phyloP scores from a whole-genome alignment of 257 asterid species.

The Schizonepeta tenuifolia region DNA sequence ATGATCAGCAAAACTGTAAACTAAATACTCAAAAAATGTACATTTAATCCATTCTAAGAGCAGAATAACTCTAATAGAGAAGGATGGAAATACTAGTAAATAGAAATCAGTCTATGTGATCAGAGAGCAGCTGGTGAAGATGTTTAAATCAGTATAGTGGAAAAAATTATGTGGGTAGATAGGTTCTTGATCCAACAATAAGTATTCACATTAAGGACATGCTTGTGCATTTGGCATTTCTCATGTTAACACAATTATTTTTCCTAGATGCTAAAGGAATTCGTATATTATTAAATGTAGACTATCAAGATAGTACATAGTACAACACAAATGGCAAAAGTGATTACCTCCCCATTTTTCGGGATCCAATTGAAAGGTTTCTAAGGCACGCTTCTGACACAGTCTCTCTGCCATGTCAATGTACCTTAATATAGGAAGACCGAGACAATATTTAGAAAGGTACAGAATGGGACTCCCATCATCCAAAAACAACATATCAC shows the following conservation, averaged over 20 bases:
- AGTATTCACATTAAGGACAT: not conserved
- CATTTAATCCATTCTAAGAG: conserved; percentile 8
- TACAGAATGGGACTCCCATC: conserved; percentile 7
- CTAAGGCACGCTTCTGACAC: conserved; percentile 96
- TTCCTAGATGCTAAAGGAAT: not conserved
- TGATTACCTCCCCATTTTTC: conserved; percentile 94
- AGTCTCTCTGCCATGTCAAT: conserved; percentile 96
- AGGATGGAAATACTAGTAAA: not conserved
- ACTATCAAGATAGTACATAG: not conserved
- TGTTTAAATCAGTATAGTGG: not conserved
- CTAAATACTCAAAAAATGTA: not conserved
- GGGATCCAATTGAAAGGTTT: conserved; percentile 81
- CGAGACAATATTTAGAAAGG: not conserved
- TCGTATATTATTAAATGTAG: not conserved
- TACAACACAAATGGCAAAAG: not conserved
- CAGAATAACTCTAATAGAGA: not conserved
- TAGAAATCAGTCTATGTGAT: not conserved
- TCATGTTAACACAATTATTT: not conserved
- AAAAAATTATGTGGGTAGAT: conserved; percentile 3
- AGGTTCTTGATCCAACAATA: conserved; percentile 13
- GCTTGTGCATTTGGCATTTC: conserved; percentile 7
- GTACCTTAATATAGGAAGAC: conserved; percentile 57
- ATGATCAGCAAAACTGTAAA: not conserved
- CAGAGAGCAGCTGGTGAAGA: not conserved
- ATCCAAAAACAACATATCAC: not conserved